These are phyloP conservation scores for Paecilomyces variotii DNA, from an alignment of 2,329 filamentous ascomycete species.

Conservation along the genomic window DNA sequence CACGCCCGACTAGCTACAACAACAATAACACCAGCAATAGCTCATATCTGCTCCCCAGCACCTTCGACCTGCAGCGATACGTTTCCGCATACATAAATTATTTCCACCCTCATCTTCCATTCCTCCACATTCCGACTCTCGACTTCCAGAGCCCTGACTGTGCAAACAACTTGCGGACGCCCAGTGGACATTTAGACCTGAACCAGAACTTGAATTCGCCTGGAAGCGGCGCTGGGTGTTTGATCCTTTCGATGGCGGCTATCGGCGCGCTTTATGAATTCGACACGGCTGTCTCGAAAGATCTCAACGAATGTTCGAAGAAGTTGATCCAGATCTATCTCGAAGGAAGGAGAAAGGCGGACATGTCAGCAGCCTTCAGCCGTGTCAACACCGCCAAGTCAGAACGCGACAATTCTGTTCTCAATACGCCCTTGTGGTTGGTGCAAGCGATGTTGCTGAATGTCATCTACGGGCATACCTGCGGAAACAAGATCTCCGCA, in stretches of 20 bases:
- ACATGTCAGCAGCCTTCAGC: slow-evolving; percentile 57
- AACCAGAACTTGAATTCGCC: slow-evolving; percentile 45
- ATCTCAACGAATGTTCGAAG: slow-evolving; percentile 87
- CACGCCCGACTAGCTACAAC: slow-evolving; percentile 25
- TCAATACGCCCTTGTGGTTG: slow-evolving; percentile 82
- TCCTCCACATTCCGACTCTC: slow-evolving; percentile 82
- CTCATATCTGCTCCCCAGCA: slow-evolving; percentile 61
- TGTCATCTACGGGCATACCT: slow-evolving; percentile 91
- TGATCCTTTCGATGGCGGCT: slow-evolving; percentile 83
- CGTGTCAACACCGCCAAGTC: slow-evolving; percentile 44
- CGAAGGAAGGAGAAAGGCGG: slow-evolving; percentile 80
- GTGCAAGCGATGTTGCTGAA: slow-evolving; percentile 96
- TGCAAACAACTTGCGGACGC: slow-evolving; percentile 51
- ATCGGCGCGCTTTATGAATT: slow-evolving; percentile 80
- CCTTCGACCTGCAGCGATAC: slow-evolving; percentile 79
- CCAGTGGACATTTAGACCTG: slow-evolving; percentile 44
- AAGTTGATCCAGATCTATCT: slow-evolving; percentile 92
- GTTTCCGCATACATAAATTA: slow-evolving; percentile 83
- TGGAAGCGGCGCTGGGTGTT: slow-evolving; percentile 68
- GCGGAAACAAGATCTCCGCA: slow-evolving; percentile 79
- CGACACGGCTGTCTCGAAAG: slow-evolving; percentile 69
- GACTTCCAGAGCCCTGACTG: slow-evolving; percentile 76
- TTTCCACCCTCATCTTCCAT: slow-evolving; percentile 92
- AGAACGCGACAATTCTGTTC: slow-evolving; percentile 52
- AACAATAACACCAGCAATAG: slow-evolving; percentile 14